Base-by-base conservation (phyloP, 2,329 filamentous ascomycete genomes). In the Metarhizium brunneum region DNA sequence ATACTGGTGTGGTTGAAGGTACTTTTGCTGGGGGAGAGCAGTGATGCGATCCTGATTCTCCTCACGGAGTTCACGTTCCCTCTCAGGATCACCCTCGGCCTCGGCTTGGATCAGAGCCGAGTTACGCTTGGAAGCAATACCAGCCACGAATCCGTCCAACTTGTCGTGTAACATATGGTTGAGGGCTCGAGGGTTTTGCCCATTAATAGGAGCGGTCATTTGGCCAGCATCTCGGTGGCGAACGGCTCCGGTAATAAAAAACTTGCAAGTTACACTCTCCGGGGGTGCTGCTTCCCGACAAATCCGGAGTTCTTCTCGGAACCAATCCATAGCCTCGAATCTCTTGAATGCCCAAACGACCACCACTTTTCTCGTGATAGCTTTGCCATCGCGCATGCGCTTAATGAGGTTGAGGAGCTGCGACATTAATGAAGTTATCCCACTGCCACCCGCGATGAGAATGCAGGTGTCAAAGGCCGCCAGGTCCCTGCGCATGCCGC, bases 261-360 rank as follows among this genome's bases (percentile, higher is more conserved):
- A 96, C 68, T 95, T 92, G 75, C 92, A 96, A 29, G 88, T 89
- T 8, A 96, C 88, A 35, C 88, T 87, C 66, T 94, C 90, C 0
- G 89, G 88, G 1, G 92, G 92, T 10, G 92, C 92, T 52, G 85
- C 87, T 70, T 96, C 90, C 63, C 90, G 83, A 72, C 92, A 96
- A 64, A 96, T 95, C 50, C 91, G 83, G 57, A 96, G 78, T 69
- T 96, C 92, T 71, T 96, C 92, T 61, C 90, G 88, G 78, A 96
- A 97, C 92, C 92, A 97, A 68, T 96, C 90, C 85, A 97, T 90
- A 1, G 90, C 90, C 69, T 96, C 92, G 14, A 94, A 84, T 55
- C 88, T 84, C 71, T 94, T 95, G 61, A 96, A 76, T 5, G 92
- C 85, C 92, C 92, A 97, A n/a, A 97, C 83, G 1, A 97, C 89